Percentiles rank a stretch among this genome's conserved stretches.
These are phyloP conservation scores for Aspergillus glaucus DNA, from an alignment of 2,329 filamentous ascomycete species.

Conservation along the genomic window DNA sequence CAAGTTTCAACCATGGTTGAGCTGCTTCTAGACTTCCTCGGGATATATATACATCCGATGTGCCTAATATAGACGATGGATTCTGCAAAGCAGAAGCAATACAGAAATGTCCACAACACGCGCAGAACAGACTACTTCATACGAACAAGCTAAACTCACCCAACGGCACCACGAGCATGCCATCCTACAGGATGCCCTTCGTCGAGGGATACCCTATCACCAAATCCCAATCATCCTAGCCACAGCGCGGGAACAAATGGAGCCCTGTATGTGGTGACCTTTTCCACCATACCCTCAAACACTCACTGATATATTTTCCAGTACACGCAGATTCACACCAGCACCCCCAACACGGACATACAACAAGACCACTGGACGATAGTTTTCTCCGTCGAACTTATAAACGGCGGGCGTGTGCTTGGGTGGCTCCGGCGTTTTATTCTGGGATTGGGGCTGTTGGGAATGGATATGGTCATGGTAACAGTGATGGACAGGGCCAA, in stretches of 20 bases:
- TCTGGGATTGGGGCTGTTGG: too few relatives aligned
- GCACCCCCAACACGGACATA: not conserved
- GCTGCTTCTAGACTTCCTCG: not conserved
- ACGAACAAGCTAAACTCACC: conserved; percentile 5
- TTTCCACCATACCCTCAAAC: not conserved
- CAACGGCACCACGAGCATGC: conserved; percentile 7
- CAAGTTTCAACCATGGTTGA: not conserved
- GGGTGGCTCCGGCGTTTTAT: not conserved
- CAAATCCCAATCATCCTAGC: not conserved
- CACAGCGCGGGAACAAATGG: not conserved
- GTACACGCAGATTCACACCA: not conserved
- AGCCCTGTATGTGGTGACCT: not conserved
- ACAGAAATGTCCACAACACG: not conserved
- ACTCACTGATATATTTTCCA: not conserved
- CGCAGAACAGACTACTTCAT: conserved; percentile 4
- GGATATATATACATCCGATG: not conserved
- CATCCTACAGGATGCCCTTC: conserved; percentile 3
- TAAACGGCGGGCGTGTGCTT: not conserved
- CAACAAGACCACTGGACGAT: not conserved
- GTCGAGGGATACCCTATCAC: not conserved
- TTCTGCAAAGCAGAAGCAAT: too few relatives aligned
- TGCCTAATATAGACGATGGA: not conserved
- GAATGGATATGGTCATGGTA: too few relatives aligned
- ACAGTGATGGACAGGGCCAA: not conserved
- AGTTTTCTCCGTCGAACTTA: not conserved